phyloP scores from a whole-genome alignment of 768 basidiomycete species.

The Lactarius trivialis region DNA sequence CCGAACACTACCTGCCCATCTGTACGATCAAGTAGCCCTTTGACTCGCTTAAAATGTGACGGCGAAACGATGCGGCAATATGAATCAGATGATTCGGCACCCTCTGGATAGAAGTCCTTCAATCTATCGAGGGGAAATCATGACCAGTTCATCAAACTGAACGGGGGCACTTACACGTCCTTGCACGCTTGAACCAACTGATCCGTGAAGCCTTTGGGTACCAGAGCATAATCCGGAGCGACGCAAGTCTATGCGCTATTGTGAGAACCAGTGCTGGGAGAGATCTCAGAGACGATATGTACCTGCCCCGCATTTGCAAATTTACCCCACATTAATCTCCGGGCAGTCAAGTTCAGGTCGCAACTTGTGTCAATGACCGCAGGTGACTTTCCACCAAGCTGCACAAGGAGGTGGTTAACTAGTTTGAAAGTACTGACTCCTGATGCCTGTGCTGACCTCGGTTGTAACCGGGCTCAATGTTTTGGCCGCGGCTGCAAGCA shows the following conservation, averaged over 20 bases:
- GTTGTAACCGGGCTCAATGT: slow-evolving; percentile 61
- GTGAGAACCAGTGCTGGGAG: background rate
- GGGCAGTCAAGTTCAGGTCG: slow-evolving; percentile 59
- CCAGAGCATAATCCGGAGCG: slow-evolving; percentile 51
- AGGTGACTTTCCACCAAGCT: slow-evolving; percentile 72
- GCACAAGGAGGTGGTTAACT: background rate
- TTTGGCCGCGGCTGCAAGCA: slow-evolving; percentile 71
- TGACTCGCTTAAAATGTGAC: slow-evolving; percentile 53
- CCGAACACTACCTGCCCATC: slow-evolving; percentile 61
- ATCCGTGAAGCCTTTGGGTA: slow-evolving; percentile 38
- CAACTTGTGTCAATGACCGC: slow-evolving; percentile 65
- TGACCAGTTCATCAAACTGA: background rate
- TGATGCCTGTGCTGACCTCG: slow-evolving; percentile 33
- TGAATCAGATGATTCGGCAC: slow-evolving; percentile 38
- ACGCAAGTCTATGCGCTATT: slow-evolving; percentile 50
- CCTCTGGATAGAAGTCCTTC: slow-evolving; percentile 48
- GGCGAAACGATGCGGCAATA: slow-evolving; percentile 47
- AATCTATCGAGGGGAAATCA: slow-evolving; percentile 32
- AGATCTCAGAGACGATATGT: background rate
- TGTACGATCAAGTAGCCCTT: slow-evolving; percentile 55
- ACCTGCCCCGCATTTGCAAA: slow-evolving; percentile 58
- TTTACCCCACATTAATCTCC: slow-evolving; percentile 81
- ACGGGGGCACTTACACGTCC: slow-evolving; percentile 33
- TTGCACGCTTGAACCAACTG: slow-evolving; percentile 36
- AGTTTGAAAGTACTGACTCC: background rate